Evolutionary conservation across 257 asterid genomes (phyloP), one percentile per base, ranked within the genome.

Genomic region (Solanum arcanum): DNA sequence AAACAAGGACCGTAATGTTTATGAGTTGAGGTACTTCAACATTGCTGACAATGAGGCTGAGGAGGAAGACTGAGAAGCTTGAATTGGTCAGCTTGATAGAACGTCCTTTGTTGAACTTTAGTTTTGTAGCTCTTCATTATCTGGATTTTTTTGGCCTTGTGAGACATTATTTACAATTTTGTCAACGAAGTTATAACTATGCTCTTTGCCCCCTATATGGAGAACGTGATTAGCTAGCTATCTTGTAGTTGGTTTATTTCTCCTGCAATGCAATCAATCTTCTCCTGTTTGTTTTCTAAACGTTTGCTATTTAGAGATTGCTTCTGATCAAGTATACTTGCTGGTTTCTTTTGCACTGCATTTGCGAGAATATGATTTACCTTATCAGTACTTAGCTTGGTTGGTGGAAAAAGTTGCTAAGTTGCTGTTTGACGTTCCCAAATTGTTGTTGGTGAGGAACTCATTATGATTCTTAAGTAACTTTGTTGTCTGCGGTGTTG

Each of bases 1-100:
- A 31, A 90, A 92, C 93, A 90, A 92, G 88, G 94, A 92, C 29
- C 89, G 92, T 9, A 92, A 59, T 75, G 93, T 92, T 10, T 92
- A 92, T 86, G 94, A 92, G 74, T 56, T 92, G 84, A 89, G 94
- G 73, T 92, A 92, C 90, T 92, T 92, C 92, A 92, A 92, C 90
- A 92, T 92, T 78, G 94, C 94, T 10, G 94, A 92, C 75, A 89
- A 89, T 44, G 94, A 92, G 41, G 93, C 89, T 14, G 94, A 92
- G 87, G 94, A 92, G 13, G 94, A 91, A 86, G 92, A 91, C 23
- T 91, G 46, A 87, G 42, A 39, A 33, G 39, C 31, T 81, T 35
- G 69, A 81, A 49, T 80, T 76, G 59, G 83, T 76, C 59, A 23
- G 46, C 83, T 23, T 76, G 47, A 42, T 42, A 76, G 23, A n/a